Evolutionary conservation across 176 grass and related monocot genomes (phyloP).

Genomic region (Hsuehochloa calcarea): DNA sequence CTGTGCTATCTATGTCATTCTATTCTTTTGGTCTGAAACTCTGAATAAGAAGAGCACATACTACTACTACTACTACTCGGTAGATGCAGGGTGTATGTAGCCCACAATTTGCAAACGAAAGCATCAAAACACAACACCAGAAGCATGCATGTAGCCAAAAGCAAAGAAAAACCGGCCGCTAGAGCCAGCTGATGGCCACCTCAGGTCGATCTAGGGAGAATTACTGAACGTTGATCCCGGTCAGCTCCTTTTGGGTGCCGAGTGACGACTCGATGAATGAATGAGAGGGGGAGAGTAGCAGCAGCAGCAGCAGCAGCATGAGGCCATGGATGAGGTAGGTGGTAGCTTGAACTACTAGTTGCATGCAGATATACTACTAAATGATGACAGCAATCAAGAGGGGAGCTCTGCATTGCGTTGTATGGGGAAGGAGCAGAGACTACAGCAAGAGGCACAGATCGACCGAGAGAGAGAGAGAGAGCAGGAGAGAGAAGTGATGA

Average conservation of each 20-base stretch:
- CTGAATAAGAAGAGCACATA: neutral
- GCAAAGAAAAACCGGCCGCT: neutral
- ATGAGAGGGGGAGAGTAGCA: neutral
- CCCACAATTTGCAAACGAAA: neutral
- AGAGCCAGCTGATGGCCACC: slow-evolving; percentile 5
- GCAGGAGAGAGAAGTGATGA: neutral
- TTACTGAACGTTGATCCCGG: neutral
- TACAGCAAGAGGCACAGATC: neutral
- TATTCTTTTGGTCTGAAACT: neutral
- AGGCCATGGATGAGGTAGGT: neutral
- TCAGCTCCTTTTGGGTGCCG: slow-evolving; percentile 2
- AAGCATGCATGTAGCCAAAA: neutral
- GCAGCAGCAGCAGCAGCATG: neutral
- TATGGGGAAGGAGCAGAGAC: slow-evolving; percentile 39
- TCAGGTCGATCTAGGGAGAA: slow-evolving; percentile 5
- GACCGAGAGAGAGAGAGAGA: neutral
- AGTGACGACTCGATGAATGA: neutral
- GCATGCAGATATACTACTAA: slow-evolving; percentile 3
- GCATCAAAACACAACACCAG: neutral
- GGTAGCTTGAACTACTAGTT: neutral
- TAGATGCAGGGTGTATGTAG: neutral
- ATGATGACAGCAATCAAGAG: slow-evolving; percentile 35
- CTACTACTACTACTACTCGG: too few relatives aligned
- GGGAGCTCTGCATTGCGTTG: neutral
- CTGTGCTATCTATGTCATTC: neutral